Evolutionary conservation across 768 basidiomycete genomes (phyloP).

Genomic region (Lactarius tabidus): DNA sequence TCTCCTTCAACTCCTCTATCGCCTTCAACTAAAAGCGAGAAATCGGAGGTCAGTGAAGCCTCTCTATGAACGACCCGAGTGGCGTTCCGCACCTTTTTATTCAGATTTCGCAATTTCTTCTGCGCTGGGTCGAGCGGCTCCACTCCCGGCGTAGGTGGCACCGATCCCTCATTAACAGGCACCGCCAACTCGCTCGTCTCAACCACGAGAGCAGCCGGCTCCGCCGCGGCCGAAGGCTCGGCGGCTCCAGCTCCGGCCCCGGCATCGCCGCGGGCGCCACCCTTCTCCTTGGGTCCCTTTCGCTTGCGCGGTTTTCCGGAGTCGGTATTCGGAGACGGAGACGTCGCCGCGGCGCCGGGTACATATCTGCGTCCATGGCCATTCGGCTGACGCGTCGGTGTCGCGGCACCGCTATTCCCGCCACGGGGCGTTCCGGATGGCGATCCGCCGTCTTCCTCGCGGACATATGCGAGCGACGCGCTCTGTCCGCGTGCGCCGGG

Average conservation of each 20-base stretch:
- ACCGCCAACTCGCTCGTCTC: conserved; percentile 22
- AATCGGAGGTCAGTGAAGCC: neutral
- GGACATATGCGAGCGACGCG: conserved; percentile 80
- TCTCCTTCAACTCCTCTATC: conserved; percentile 97
- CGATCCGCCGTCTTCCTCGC: conserved; percentile 84
- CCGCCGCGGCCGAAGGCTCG: conserved; percentile 28
- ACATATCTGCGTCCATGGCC: conserved; percentile 52
- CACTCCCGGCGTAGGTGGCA: conserved; percentile 51
- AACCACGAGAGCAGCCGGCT: conserved; percentile 37
- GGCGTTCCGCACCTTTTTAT: conserved; percentile 74
- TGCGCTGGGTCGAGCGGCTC: conserved; percentile 72
- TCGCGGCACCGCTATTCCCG: conserved; percentile 57
- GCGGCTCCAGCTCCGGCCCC: neutral
- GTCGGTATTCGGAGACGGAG: conserved; percentile 33
- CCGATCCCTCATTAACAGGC: conserved; percentile 31
- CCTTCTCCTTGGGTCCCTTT: conserved; percentile 44
- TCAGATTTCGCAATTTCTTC: conserved; percentile 93
- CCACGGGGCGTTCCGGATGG: conserved; percentile 33
- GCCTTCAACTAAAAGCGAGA: conserved; percentile 71
- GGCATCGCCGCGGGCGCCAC: conserved; percentile 26
- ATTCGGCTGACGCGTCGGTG: conserved; percentile 55
- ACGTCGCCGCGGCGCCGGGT: conserved; percentile 60
- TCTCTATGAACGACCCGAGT: neutral
- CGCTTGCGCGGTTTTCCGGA: conserved; percentile 56
- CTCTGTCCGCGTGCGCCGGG: conserved; percentile 88